Conservation (phyloP, 345 rosid species). For the Adansonia digitata region DNA sequence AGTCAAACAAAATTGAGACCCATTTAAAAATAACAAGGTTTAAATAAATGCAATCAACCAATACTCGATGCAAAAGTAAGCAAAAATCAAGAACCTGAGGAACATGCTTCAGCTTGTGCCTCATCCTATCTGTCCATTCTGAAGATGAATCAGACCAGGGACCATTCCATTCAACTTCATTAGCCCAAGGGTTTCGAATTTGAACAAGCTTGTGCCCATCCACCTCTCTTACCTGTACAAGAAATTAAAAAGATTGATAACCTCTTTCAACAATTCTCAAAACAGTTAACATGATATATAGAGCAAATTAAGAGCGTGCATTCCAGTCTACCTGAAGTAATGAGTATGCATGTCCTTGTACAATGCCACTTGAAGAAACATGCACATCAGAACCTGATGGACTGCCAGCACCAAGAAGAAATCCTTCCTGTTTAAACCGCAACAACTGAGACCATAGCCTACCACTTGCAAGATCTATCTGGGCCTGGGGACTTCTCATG, state of each 20-base stretch:
- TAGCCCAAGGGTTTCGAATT: slow-evolving; percentile 99
- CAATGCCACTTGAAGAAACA: slow-evolving; percentile 97
- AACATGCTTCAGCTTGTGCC: slow-evolving; percentile 88
- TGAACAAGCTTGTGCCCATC: slow-evolving; percentile 99
- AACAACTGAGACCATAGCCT: slow-evolving; percentile 97
- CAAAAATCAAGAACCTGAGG: slow-evolving; percentile 53
- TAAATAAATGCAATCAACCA: slow-evolving; percentile 2
- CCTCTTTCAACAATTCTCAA: not conserved
- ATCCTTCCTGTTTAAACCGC: slow-evolving; percentile 97
- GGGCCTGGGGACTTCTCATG: slow-evolving; percentile 98
- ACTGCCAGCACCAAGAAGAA: slow-evolving; percentile 99
- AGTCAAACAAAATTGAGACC: not conserved
- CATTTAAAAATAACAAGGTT: not conserved
- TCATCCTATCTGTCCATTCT: slow-evolving; percentile 97
- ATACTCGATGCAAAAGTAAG: not conserved
- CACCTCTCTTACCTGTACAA: slow-evolving; percentile 86
- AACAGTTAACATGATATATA: not conserved
- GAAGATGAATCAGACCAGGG: slow-evolving; percentile 97
- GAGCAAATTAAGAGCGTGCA: slow-evolving; percentile 6
- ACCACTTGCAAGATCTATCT: slow-evolving; percentile 99
- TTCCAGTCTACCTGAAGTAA: slow-evolving; percentile 65
- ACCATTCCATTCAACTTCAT: slow-evolving; percentile 99
- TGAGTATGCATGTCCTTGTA: slow-evolving; percentile 99
- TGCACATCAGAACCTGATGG: slow-evolving; percentile 99
- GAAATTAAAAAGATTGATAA: not conserved